phyloP scores from a whole-genome alignment of 306 rosid genomes.

The Arachis stenosperma region DNA sequence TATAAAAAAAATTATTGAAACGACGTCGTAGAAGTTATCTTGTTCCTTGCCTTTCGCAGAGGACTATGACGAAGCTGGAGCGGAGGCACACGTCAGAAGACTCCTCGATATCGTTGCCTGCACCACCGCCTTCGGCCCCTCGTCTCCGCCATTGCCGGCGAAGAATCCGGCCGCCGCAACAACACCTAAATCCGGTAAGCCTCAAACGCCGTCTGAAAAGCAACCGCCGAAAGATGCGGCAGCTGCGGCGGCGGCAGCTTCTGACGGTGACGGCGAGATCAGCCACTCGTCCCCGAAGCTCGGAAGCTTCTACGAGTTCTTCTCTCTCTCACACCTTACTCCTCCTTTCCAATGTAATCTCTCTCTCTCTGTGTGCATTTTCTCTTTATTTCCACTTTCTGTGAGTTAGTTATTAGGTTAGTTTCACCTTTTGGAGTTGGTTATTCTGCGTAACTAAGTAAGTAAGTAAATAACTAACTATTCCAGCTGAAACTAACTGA shows the following conservation, averaged over 20 bases:
- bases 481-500: too few relatives aligned
- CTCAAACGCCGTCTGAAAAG: slow-evolving; percentile 36
- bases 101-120: slow-evolving; percentile 84
- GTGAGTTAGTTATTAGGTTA: neutral
- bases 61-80: slow-evolving; percentile 75
- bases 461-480: too few relatives aligned
- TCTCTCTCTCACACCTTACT: slow-evolving; percentile 85
- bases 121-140: slow-evolving; percentile 79
- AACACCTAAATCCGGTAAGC: slow-evolving; percentile 47
- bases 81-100: slow-evolving; percentile 81
- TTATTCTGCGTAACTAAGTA: too few relatives aligned
- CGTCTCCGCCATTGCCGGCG: slow-evolving; percentile 46
- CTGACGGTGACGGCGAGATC: slow-evolving; percentile 68
- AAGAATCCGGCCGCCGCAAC: slow-evolving; percentile 38
- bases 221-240: slow-evolving; percentile 49
- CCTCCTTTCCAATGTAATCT: slow-evolving; percentile 85
- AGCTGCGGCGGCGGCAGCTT: slow-evolving; percentile 15
- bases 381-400: neutral
- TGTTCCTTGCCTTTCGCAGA: slow-evolving; percentile 46
- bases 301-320: slow-evolving; percentile 89
- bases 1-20: neutral
- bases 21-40: slow-evolving; percentile 45
- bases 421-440: too few relatives aligned
- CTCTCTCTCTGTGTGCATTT: neutral
- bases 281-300: slow-evolving; percentile 81